Base-by-base conservation (phyloP, 805 yeast genomes). In the Candida germanica region DNA sequence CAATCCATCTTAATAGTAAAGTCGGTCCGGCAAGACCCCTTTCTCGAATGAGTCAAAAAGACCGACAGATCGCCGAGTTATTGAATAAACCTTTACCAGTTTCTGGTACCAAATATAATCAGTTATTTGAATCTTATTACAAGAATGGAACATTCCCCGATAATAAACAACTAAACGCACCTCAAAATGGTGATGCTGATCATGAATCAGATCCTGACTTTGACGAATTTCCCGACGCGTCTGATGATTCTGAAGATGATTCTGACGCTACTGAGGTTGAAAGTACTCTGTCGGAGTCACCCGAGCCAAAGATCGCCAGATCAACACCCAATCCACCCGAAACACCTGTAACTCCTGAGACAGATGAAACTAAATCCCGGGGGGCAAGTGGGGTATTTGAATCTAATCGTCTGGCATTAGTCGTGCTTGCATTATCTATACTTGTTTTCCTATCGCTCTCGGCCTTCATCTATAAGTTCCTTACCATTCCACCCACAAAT, bases 21-120 rank as follows among this genome's bases (percentile, higher is more conserved):
- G 61, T 67, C 3, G 71, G 71, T 1, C 68, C 66, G 2, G 56
- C 71, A 1, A 46, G 48, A 10, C 72, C 73, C 1, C 45, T 66
- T 14, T 48, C 50, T 9, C 32, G 24, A 13, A 45, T 30, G 27
- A 27, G 32, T 12, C 31, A 16, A 15, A 34, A 34, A 23, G 37
- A 34, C 17, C 26, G 22, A 18, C 31, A 27, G 24, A 34, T 34
- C 12, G n/a, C 31, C n/a, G 11, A 27, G 13, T 27, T 34, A 27
- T 34, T 34, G 32, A 34, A 17, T 25, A 34, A 34, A 16, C 37
- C 37, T 12, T 11, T 7, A 12, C 13, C 22, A 3, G 13, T 21
- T 14, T 15, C 24, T 9, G 21, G 24, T 43, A 43, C 26, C 29
- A 33, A 26, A 24, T 33, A 22, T 13, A 33, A 38, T 14, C 44